Evolutionary conservation across 2,329 filamentous ascomycete species (phyloP), one percentile per base, ranked within the genome.

Genomic region (Cordyceps militaris): DNA sequence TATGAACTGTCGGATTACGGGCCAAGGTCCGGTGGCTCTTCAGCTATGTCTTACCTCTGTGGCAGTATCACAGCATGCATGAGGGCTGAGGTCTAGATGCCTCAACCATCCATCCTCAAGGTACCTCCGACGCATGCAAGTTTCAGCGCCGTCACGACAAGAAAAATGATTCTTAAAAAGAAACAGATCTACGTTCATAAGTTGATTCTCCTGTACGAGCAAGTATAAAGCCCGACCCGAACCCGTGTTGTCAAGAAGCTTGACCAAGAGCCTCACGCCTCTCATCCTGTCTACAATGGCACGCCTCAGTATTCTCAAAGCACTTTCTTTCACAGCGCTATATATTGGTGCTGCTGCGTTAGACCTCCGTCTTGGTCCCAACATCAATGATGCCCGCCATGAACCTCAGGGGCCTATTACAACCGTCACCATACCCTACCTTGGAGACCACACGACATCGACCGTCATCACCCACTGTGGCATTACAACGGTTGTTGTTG

Each of bases 371-470:
- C 26, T 38, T 3, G 30, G n/a, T 14, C 21, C 10, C 14, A 40
- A n/a, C 16, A 38, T 14, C 14, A 40, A n/a, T 23, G 51, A 13
- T 16, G 19, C 21, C 16, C 13, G 28, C 4, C 23, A 49, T 36
- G 53, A 30, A 36, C n/a, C 3, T n/a, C 54, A 30, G 13, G 3
- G 3, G 8, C 46, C 26, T 3, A 11, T 34, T 4, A 50, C 34
- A 13, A 56, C 54, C 26, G 43, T 50, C 38, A 56, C 54, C 19
- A 56, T 56, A n/a, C 54, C 54, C 26, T 50, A 49, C 34, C 8
- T 50, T 16, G 54, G 54, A 19, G 34, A 3, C 4, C 3, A 26
- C 24, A 49, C 34, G 11, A 56, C 54, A 3, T 24, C 54, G n/a
- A 50, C 54, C n/a, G 19, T 21, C 44, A 26, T 56, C n/a, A 24